Evolutionary conservation across 2,329 filamentous ascomycete species (phyloP).

Genomic region (Hysterium pulicare): DNA sequence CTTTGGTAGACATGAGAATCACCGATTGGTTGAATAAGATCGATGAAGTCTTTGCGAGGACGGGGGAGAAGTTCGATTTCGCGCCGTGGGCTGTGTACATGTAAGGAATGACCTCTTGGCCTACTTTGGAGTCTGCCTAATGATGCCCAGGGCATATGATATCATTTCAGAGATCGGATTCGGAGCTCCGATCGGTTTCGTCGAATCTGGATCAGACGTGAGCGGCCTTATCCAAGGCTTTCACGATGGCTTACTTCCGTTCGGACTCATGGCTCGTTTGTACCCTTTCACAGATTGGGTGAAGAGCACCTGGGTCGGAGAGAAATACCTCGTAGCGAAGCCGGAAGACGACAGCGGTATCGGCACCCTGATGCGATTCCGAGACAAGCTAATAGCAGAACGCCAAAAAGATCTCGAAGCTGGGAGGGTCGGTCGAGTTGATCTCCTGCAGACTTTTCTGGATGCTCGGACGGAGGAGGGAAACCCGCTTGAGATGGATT

Average conservation of each 20-base stretch:
- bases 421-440: constrained; percentile 46
- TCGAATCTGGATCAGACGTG: constrained; percentile 51
- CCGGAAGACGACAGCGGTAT: constrained; percentile 55
- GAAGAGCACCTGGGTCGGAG: constrained; percentile 50
- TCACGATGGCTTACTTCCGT: constrained; percentile 51
- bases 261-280: constrained; percentile 51
- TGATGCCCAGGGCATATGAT: constrained; percentile 54
- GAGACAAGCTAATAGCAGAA: constrained; percentile 51
- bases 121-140: constrained; percentile 10
- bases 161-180: constrained; percentile 57
- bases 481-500: constrained; percentile 47
- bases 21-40: constrained; percentile 51
- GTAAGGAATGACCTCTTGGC: neutral
- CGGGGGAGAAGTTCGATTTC: constrained; percentile 51
- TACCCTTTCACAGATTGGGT: constrained; percentile 55
- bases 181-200: constrained; percentile 55
- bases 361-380: constrained; percentile 56
- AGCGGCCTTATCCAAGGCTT: constrained; percentile 54
- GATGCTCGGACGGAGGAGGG: constrained; percentile 38
- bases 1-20: constrained; percentile 52
- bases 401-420: constrained; percentile 47
- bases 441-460: constrained; percentile 53
- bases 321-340: constrained; percentile 52
- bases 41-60: constrained; percentile 44
- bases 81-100: constrained; percentile 51